Evolutionary conservation across 257 asterid species (phyloP), one percentile per base, ranked within the genome.

Genomic region (Cruciata laevipes): DNA sequence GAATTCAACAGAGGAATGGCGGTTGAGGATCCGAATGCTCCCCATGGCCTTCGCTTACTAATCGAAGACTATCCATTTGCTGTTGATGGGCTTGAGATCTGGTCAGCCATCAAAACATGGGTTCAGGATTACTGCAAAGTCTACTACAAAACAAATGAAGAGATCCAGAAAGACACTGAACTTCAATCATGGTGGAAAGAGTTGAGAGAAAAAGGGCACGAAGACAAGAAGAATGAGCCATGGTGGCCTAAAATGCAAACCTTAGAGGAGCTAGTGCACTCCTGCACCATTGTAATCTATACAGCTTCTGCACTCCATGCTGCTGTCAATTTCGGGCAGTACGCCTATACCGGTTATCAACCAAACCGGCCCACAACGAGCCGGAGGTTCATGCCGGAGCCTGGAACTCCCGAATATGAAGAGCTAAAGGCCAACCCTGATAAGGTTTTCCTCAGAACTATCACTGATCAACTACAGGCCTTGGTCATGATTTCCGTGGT

Each of bases 101-200:
- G 97, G 97, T 64, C 85, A 66, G 88, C 95, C 57, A 87, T 90
- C 74, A 77, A 75, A 70, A 23, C 80, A 60, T 90, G 97, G 97
- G 95, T 84, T 2, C 42, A 69, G 24, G 84, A 84, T 21, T 90
- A 90, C 75, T 85, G 91, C 83, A 59, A 64, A 69, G 44, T 84
- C 62, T 85, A 86, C 85, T 90, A 90, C 67, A 74, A 76, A 62
- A 68, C 70, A 0, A 86, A 90, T 14, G 76, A 72, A 9, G 67
- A 63, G 73, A 73, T 86, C 35, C 77, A 71, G 63, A 35, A 75
- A 3, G 95, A 90, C 63, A 31, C 30, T 0, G 97, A 90, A 77
- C 85, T 90, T n/a, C 95, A 87, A 58, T 72, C 74, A 12, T 90
- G 95, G 95, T 90, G 97, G 97, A 80, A 79, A 3, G 95, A 87